Percentiles rank a stretch among this genome's conserved stretches.
These are phyloP conservation scores for Talaromyces stipitatus DNA, from an alignment of 495 filamentous ascomycete species.

Conservation along the genomic window DNA sequence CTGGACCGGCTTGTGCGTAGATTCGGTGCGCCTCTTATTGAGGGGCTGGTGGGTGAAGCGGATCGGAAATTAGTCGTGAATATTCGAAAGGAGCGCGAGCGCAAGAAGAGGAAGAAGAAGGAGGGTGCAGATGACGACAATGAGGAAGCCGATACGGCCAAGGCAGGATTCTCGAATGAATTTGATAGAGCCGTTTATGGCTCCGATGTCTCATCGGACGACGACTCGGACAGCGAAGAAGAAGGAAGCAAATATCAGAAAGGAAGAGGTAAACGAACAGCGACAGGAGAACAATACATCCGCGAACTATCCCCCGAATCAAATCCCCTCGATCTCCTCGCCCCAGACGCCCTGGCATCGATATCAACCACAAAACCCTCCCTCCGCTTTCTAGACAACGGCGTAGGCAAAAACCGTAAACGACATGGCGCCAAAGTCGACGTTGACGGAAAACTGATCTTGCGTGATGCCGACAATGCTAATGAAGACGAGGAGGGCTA, in stretches of 20 bases:
- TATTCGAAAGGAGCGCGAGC: conserved; percentile 87
- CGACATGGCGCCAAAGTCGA: conserved; percentile 59
- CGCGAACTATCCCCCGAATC: conserved; percentile 72
- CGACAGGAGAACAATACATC: conserved; percentile 62
- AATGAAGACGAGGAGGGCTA: conserved; percentile 37
- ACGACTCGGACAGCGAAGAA: conserved; percentile 41
- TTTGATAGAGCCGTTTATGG: conserved; percentile 95
- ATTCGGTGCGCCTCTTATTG: conserved; percentile 74
- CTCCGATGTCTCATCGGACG: conserved; percentile 66
- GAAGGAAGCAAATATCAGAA: conserved; percentile 26
- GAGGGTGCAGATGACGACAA: conserved; percentile 42
- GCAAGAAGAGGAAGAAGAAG: conserved; percentile 77
- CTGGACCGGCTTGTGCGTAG: conserved; percentile 85
- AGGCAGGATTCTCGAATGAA: conserved; percentile 65
- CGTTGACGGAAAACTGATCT: conserved; percentile 79
- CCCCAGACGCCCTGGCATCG: conserved; percentile 77
- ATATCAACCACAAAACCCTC: conserved; percentile 88
- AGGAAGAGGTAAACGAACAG: conserved; percentile 33
- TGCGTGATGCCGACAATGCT: conserved; percentile 50
- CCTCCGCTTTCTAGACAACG: conserved; percentile 37
- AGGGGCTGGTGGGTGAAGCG: conserved; percentile 62
- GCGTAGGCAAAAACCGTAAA: conserved; percentile 35
- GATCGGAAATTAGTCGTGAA: conserved; percentile 87
- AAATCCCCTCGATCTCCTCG: conserved; percentile 89
- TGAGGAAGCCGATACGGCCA: conserved; percentile 39